Percentiles rank a stretch among this genome's conserved stretches.
Evolutionary conservation across 257 asterid species (phyloP).

Genomic region (Nicotiana otophora): DNA sequence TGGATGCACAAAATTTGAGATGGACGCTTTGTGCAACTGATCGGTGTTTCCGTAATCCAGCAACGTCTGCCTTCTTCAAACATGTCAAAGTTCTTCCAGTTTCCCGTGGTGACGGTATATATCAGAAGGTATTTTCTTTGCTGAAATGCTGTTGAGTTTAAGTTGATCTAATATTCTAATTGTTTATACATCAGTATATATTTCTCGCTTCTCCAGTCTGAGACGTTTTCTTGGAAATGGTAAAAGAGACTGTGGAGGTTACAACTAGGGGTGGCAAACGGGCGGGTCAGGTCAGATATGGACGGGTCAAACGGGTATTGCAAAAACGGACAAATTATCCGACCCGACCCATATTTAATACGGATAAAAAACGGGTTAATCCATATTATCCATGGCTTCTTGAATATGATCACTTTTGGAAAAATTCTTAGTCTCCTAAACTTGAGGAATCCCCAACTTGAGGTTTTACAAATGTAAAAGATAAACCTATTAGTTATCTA

Average conservation of each 20-base stretch:
- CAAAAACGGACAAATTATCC: no score
- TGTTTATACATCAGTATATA: background rate
- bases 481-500: no score
- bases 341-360: no score
- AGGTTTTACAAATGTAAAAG: no score
- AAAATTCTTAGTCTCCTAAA: no score
- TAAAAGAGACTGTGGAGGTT: background rate
- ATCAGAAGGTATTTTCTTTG: constrained; percentile 58
- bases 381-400: no score
- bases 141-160: background rate
- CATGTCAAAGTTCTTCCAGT: constrained; percentile 80
- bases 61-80: constrained; percentile 79
- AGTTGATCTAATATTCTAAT: background rate
- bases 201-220: background rate
- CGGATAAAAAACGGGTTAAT: no score
- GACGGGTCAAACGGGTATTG: no score
- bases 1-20: constrained; percentile 65
- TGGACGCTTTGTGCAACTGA: constrained; percentile 97
- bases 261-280: background rate
- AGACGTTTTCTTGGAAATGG: background rate
- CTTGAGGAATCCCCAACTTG: no score
- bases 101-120: constrained; percentile 87
- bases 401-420: no score
- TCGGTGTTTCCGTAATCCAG: constrained; percentile 77
- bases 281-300: no score